Conservation (phyloP, 768 basidiomycete species). For the Rhodotorula paludigena region DNA sequence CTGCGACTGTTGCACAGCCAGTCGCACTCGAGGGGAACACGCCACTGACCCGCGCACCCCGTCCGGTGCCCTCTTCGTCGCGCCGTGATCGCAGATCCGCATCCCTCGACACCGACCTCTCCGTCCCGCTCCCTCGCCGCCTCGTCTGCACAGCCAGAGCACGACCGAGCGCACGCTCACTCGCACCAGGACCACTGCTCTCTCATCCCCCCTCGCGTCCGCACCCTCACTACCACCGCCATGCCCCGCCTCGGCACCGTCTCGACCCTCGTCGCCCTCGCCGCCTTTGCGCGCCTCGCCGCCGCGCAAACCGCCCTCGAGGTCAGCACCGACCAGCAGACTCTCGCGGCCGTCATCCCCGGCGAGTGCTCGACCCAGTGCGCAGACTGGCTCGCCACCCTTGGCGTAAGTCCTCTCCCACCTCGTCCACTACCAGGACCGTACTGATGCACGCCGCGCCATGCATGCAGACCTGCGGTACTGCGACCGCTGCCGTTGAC, state of each 20-base stretch:
- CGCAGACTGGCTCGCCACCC: background rate
- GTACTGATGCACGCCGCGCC: too few relatives aligned
- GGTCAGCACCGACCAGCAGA: conserved; percentile 7
- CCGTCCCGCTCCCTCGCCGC: background rate
- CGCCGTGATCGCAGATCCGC: background rate
- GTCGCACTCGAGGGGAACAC: background rate
- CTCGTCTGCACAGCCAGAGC: too few relatives aligned
- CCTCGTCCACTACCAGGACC: too few relatives aligned
- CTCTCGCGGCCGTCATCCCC: conserved; percentile 13
- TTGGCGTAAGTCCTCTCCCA: background rate
- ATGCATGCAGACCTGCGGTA: background rate
- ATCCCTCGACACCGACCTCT: background rate
- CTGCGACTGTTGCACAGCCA: too few relatives aligned
- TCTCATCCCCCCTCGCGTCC: background rate
- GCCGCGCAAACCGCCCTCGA: conserved; percentile 6
- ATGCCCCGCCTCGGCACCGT: background rate
- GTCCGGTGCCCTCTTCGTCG: background rate
- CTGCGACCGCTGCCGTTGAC: conserved; percentile 14
- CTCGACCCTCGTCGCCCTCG: background rate
- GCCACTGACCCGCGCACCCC: background rate
- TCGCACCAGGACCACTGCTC: too few relatives aligned
- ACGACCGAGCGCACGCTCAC: background rate
- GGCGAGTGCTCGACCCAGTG: background rate
- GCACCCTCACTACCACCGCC: too few relatives aligned
- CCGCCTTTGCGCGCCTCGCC: background rate